Evolutionary conservation across 2,329 filamentous ascomycete genomes (phyloP), one percentile per base, ranked within the genome.

Genomic region (Metarhizium humberi): DNA sequence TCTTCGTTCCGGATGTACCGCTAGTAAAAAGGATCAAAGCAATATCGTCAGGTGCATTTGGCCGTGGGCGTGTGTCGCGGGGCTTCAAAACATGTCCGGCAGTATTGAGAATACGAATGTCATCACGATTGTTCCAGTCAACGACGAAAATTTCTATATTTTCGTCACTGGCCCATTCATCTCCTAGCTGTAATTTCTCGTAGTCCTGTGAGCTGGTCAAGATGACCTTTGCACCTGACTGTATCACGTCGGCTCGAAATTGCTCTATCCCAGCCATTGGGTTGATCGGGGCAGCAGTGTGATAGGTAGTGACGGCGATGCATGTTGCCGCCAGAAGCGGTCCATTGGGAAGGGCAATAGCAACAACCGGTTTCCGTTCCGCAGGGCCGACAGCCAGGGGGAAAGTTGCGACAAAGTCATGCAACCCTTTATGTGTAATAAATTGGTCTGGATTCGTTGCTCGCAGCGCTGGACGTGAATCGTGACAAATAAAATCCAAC

Each of bases 1-100:
- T 82, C 64, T 80, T 82, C n/a, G 72, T 80, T 2, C 79, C 80
- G 18, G 75, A 79, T 0, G 79, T 82, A 18, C 80, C 80, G 56
- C 77, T 80, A 0, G 79, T 83, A 62, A 82, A 81, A 1, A 82
- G 70, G 49, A 82, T 70, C 52, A 82, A 70, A 4, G 71, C 73
- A 25, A 75, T 71, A 57, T 81, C 77, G 43, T 78, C 70, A 2
- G 71, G 67, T 4, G 61, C 59, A 60, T 79, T 81, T 4, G 72
- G 65, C 10, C 56, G 56, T 14, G 60, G 57, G 14, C 43, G 29
- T n/a, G 52, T 54, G 6, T 53, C 13, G 7, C 40, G 6, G 6
- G 43, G 16, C 6, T 51, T 42, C 4, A 66, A 18, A 2, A 47
- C 48, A n/a, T 53, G 53, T 29, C 61, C 64, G 10, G 52, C 40